Percentiles rank a stretch among this genome's conserved stretches.
Conservation (phyloP, 2,329 filamentous ascomycete genomes). For the Aspergillus sp. region DNA sequence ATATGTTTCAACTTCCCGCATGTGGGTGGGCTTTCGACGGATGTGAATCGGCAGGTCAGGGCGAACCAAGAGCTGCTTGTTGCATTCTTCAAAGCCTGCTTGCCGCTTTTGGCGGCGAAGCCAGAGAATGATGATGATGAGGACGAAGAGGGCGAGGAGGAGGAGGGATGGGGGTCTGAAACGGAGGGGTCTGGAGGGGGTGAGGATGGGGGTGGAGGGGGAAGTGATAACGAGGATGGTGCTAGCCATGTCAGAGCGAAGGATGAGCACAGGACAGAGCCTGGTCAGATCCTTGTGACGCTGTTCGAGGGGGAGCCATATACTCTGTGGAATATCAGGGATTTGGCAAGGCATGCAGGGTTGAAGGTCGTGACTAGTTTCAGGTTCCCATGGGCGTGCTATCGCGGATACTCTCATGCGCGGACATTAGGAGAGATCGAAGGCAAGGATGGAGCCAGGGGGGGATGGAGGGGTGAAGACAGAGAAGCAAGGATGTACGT, state of each 20-base stretch:
- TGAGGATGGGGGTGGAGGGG: constrained; percentile 21
- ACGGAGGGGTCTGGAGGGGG: constrained; percentile 26
- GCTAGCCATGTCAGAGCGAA: constrained; percentile 11
- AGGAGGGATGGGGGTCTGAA: constrained; percentile 32
- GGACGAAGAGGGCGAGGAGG: constrained; percentile 24
- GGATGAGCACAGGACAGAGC: constrained; percentile 30
- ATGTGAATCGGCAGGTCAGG: constrained; percentile 92
- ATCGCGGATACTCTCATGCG: constrained; percentile 53
- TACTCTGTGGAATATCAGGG: constrained; percentile 90
- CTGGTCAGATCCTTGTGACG: constrained; percentile 74
- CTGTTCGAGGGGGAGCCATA: constrained; percentile 95
- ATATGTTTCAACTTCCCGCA: constrained; percentile 98
- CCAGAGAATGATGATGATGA: constrained; percentile 25
- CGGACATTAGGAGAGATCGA: constrained; percentile 52
- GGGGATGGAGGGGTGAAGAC: constrained; percentile 54
- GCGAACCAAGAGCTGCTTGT: constrained; percentile 73
- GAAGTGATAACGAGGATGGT: not conserved
- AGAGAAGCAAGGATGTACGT: constrained; percentile 52
- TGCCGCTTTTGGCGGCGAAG: constrained; percentile 44
- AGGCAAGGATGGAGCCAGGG: constrained; percentile 42
- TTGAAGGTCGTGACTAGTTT: constrained; percentile 53
- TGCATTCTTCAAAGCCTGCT: constrained; percentile 52
- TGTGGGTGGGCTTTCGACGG: constrained; percentile 86
- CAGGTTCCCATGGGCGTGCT: constrained; percentile 52
- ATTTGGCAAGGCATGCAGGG: constrained; percentile 75